Conservation (phyloP, 495 filamentous ascomycete genomes). For the Friedmanniomyces simplex region DNA sequence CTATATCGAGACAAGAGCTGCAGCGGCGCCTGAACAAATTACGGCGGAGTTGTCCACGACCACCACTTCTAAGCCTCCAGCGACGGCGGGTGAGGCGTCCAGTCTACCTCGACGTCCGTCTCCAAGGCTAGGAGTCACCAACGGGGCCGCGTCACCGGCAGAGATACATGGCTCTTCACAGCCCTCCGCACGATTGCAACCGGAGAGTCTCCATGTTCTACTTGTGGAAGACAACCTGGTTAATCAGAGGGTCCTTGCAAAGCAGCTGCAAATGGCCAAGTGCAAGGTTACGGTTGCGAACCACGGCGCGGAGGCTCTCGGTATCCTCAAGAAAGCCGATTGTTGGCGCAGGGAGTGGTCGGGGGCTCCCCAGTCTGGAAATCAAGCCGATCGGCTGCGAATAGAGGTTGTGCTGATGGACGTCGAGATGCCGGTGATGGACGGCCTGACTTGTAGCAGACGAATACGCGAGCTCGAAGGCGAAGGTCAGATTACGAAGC, state of each 20-base stretch:
- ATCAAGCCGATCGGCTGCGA: neutral
- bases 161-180: too few relatives aligned
- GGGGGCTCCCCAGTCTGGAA: neutral
- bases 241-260: conserved; percentile 18
- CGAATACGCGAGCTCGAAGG: conserved; percentile 12
- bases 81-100: neutral
- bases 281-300: conserved; percentile 16
- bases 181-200: neutral
- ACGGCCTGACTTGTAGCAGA: conserved; percentile 17
- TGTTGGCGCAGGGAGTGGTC: neutral
- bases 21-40: neutral
- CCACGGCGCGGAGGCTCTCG: conserved; percentile 17
- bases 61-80: neutral
- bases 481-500: conserved; percentile 1
- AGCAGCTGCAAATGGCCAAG: conserved; percentile 11
- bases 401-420: conserved; percentile 24
- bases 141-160: neutral
- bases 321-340: neutral
- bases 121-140: neutral
- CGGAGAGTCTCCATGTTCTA: conserved; percentile 2
- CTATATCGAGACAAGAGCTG: conserved; percentile 18
- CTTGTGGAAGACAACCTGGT: conserved; percentile 23
- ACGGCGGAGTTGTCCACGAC: neutral
- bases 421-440: conserved; percentile 25
- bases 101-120: neutral